Evolutionary conservation across 176 grass and related monocot genomes (phyloP), one percentile per base, ranked within the genome.

Genomic region (Juncus effusus): DNA sequence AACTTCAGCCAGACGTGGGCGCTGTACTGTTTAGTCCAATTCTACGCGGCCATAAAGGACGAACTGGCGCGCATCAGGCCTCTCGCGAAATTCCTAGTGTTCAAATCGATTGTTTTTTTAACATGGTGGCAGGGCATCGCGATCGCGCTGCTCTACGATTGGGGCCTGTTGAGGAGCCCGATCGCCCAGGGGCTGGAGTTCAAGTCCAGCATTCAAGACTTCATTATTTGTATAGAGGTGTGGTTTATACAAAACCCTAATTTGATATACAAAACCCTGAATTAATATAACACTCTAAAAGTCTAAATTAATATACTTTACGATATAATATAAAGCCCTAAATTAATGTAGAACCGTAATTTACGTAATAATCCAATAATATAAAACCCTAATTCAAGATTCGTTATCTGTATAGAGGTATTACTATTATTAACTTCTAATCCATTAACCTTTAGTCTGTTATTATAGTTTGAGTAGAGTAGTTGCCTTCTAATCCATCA

Each of bases 1-100:
- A 91, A 96, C 83, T 96, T 96, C 78, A 91, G 88, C 78, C 88
- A 97, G 62, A 91, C 93, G 53, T 97, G 93, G 88, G 93, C 93
- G 38, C 83, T 97, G 36, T 97, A 96, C 72, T 97, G 88, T 72
- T 82, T 97, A 2, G 77, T 97, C 62, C 88, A 91, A 50, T 97
- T 97, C 70, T 97, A 91, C 75, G 67, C 93, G 42, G 93, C 78
- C 68, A 97, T 85, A 81, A 86, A 97, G 66, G 93, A 91, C 77
- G 82, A 91, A 55, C 78, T 97, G 60, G 85, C 93, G 12, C 87
- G 86, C 79, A 91, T 97, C 83, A 91, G 91, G 54, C 93, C 88
- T 70, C 88, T 97, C 35, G 77, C 93, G 7, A 91, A 97, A 72
- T 97, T 97, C 75, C 65, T 97, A 14, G 82, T 86, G 40, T 97